Conservation (phyloP, 768 basidiomycete genomes). For the Udeniomyces megalosporus region DNA sequence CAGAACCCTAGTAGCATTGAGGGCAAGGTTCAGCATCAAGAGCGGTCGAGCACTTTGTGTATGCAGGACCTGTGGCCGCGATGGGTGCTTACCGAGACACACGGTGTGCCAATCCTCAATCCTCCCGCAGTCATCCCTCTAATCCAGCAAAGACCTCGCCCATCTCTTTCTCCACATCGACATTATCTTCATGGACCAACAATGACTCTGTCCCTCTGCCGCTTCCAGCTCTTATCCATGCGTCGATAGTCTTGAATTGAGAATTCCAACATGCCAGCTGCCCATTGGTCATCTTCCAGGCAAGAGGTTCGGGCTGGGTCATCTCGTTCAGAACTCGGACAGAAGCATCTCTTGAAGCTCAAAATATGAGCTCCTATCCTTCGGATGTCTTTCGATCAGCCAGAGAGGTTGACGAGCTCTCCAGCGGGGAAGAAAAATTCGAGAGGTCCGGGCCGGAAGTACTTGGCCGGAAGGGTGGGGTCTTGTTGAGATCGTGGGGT, state of each 20-base stretch:
- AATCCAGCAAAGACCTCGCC: not conserved
- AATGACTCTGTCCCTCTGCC: not conserved
- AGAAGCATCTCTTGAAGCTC: not conserved
- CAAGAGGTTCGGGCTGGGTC: not conserved
- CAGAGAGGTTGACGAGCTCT: not conserved
- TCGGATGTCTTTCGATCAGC: not conserved
- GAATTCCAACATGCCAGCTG: not conserved
- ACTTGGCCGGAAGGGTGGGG: not conserved
- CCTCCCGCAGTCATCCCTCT: not conserved
- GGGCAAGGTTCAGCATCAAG: not conserved
- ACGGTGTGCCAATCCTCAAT: not conserved
- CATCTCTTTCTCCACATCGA: not conserved
- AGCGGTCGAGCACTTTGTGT: not conserved
- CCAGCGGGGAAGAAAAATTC: not conserved
- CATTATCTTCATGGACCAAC: not conserved
- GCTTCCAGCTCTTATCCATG: not conserved
- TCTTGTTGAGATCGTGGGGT: not conserved
- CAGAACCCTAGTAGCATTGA: not conserved
- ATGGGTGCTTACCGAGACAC: not conserved
- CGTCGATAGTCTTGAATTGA: not conserved
- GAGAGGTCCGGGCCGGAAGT: not conserved
- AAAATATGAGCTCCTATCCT: not conserved
- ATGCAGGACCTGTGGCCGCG: not conserved
- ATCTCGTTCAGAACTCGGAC: not conserved
- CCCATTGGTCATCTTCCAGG: not conserved